phyloP scores from a whole-genome alignment of 352 stramenopile species.

The Lagenidium giganteum region DNA sequence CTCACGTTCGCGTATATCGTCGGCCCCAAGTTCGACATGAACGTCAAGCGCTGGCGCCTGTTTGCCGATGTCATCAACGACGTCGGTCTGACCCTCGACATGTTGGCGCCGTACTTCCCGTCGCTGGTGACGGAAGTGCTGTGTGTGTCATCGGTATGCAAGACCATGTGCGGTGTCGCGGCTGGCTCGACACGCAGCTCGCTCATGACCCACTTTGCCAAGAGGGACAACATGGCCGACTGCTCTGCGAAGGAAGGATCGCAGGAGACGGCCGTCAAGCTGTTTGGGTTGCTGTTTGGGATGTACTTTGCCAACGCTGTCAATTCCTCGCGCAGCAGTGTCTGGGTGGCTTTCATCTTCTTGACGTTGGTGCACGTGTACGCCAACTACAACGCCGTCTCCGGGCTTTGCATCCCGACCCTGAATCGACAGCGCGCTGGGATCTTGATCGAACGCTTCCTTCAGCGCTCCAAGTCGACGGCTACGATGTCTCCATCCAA shows the following conservation, averaged over 20 bases:
- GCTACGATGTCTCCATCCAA: constrained; percentile 3
- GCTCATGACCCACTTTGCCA: constrained; percentile 89
- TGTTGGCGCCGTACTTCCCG: constrained; percentile 73
- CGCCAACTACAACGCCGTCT: constrained; percentile 92
- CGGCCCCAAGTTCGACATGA: constrained; percentile 88
- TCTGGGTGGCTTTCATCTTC: constrained; percentile 91
- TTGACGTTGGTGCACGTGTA: constrained; percentile 92
- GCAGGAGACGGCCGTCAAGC: constrained; percentile 94
- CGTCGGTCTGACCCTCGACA: constrained; percentile 89
- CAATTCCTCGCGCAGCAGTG: constrained; percentile 46
- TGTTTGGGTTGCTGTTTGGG: constrained; percentile 89
- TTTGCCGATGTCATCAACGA: constrained; percentile 97
- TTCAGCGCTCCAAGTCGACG: constrained; percentile 9
- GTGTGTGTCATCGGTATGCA: constrained; percentile 88
- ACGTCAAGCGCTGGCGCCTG: constrained; percentile 95
- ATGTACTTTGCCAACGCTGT: constrained; percentile 81
- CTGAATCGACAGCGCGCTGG: constrained; percentile 75
- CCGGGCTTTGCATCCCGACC: constrained; percentile 82
- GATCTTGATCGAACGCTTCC: constrained; percentile 55
- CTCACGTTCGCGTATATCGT: constrained; percentile 93
- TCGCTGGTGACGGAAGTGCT: constrained; percentile 59
- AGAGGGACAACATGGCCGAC: constrained; percentile 87
- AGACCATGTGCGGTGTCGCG: constrained; percentile 94
- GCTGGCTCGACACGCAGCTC: constrained; percentile 91
- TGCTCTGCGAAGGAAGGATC: constrained; percentile 94